Conservation (phyloP, 2,329 filamentous ascomycete genomes). For the Sordariomycetes sp. region DNA sequence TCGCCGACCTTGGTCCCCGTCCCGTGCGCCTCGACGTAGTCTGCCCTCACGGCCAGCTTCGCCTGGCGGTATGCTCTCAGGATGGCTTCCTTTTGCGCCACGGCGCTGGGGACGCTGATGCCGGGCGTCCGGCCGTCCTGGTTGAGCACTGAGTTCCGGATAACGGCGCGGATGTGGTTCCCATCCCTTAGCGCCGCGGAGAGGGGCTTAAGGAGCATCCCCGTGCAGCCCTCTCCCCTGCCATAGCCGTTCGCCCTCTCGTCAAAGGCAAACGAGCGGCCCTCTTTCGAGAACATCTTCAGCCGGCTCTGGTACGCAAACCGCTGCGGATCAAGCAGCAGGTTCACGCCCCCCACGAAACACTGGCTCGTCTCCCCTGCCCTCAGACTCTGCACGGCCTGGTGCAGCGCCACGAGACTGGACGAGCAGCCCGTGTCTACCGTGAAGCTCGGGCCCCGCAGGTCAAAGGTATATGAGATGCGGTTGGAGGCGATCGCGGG, state of each 20-base stretch:
- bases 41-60: slow-evolving; percentile 5
- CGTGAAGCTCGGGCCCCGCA: slow-evolving; percentile 19
- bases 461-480: slow-evolving; percentile 21
- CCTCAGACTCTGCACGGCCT: slow-evolving; percentile 16
- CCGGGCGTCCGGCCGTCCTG: slow-evolving; percentile 25
- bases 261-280: slow-evolving; percentile 19
- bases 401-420: slow-evolving; percentile 17
- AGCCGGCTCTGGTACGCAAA: background rate
- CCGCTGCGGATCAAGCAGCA: background rate
- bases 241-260: slow-evolving; percentile 25
- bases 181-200: slow-evolving; percentile 25
- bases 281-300: slow-evolving; percentile 8
- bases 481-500: slow-evolving; percentile 22
- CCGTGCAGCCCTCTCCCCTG: slow-evolving; percentile 25
- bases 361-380: slow-evolving; percentile 14
- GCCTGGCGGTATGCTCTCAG: slow-evolving; percentile 13
- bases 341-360: background rate
- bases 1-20: slow-evolving; percentile 16
- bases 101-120: slow-evolving; percentile 21
- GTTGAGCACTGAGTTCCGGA: slow-evolving; percentile 19
- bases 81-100: slow-evolving; percentile 18
- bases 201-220: slow-evolving; percentile 24
- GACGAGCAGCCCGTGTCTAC: slow-evolving; percentile 22
- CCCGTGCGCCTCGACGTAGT: slow-evolving; percentile 16
- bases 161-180: slow-evolving; percentile 22